Conservation (phyloP, 1,284 basidiomycete species). For the Naganishia sp. region DNA sequence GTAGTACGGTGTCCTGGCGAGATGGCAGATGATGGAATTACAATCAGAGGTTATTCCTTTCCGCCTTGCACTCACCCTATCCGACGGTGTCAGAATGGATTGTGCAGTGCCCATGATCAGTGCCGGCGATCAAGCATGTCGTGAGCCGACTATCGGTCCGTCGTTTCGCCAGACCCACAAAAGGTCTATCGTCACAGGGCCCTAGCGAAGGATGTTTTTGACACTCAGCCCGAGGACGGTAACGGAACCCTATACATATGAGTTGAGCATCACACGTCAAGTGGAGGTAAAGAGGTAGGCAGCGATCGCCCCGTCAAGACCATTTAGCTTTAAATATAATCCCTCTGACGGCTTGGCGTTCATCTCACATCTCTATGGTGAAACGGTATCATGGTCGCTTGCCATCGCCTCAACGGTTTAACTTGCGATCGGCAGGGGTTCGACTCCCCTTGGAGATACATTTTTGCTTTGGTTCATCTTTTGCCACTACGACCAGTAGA, state of each 20-base stretch:
- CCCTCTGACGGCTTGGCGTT: too few relatives aligned
- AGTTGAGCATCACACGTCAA: too few relatives aligned
- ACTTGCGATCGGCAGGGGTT: constrained; percentile 29
- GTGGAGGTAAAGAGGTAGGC: too few relatives aligned
- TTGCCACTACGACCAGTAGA: too few relatives aligned
- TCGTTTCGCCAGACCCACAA: too few relatives aligned
- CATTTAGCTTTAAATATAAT: too few relatives aligned
- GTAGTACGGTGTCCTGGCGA: constrained; percentile 17
- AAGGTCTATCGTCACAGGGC: background rate
- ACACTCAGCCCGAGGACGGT: too few relatives aligned
- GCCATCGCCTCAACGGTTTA: constrained; percentile 26
- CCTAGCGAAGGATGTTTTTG: too few relatives aligned
- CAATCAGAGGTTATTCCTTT: background rate
- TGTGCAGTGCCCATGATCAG: constrained; percentile 19
- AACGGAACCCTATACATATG: too few relatives aligned
- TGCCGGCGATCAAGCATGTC: background rate
- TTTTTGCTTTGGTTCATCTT: background rate
- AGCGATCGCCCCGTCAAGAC: too few relatives aligned
- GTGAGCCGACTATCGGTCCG: too few relatives aligned
- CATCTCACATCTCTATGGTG: constrained; percentile 28
- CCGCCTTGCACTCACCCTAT: constrained; percentile 12
- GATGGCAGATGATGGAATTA: background rate
- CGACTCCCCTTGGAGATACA: constrained; percentile 29
- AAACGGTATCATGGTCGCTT: constrained; percentile 31
- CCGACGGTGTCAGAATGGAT: constrained; percentile 24